A percentile compares a stretch with the other conserved stretches of the same genome.
phyloP scores from a whole-genome alignment of 371 early-diverging fungal species.

The Saksenaea oblongispora region DNA sequence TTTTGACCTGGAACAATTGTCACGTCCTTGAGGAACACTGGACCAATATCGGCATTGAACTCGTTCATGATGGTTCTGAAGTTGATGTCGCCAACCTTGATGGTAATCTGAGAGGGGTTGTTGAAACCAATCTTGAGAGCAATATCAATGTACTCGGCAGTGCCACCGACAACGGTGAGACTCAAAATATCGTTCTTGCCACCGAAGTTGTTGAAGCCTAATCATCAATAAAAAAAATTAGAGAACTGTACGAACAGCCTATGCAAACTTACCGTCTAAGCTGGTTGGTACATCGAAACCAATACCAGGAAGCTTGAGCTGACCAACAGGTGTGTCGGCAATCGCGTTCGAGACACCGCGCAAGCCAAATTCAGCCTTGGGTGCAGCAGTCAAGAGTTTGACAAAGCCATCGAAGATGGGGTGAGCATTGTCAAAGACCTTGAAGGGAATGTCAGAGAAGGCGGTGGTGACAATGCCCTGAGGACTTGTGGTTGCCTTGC shows the following conservation, averaged over 20 bases:
- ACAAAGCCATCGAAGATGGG: slow-evolving; percentile 44
- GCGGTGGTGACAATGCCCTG: slow-evolving; percentile 41
- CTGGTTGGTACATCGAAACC: slow-evolving; percentile 44
- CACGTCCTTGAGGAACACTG: slow-evolving; percentile 34
- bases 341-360: slow-evolving; percentile 49
- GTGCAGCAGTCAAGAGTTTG: slow-evolving; percentile 34
- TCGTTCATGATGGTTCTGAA: slow-evolving; percentile 48
- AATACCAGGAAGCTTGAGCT: slow-evolving; percentile 43
- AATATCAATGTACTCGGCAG: slow-evolving; percentile 38
- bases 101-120: slow-evolving; percentile 56
- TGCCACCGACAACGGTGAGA: slow-evolving; percentile 48
- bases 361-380: slow-evolving; percentile 42
- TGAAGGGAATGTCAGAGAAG: slow-evolving; percentile 42
- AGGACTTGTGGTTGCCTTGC: slow-evolving; percentile 39
- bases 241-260: not conserved
- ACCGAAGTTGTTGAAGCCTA: slow-evolving; percentile 38
- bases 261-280: slow-evolving; percentile 43
- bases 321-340: slow-evolving; percentile 50
- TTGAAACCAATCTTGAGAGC: slow-evolving; percentile 26
- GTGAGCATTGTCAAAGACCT: slow-evolving; percentile 28
- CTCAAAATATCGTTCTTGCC: slow-evolving; percentile 42
- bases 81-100: slow-evolving; percentile 50
- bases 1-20: slow-evolving; percentile 54
- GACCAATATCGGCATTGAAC: slow-evolving; percentile 35
- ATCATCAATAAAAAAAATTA: too few relatives aligned